Evolutionary conservation across 129 eudicot species (phyloP), one percentile per base, ranked within the genome.

Genomic region (Glebionis coronaria): DNA sequence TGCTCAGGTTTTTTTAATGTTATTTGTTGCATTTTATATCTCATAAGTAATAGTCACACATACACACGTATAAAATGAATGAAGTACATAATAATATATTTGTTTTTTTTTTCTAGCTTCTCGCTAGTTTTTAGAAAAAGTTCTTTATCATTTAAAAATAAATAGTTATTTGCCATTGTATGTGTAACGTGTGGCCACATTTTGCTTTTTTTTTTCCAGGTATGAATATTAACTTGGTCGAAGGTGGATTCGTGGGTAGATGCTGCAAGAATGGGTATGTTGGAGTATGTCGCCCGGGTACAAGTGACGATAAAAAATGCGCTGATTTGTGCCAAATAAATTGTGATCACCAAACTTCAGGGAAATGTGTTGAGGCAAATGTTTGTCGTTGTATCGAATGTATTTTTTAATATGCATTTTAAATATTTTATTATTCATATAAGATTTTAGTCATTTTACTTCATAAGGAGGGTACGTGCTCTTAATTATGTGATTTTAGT

Each of bases 341-440:
- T 58, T 58, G 44, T 31, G 20, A 58, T 21, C 63, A 58, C 16
- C 18, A 12, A 27, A 58, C 20, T 11, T 21, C 40, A 27, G 63
- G 63, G n/a, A 58, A 58, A 58, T 58, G 63, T 28, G 20, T 28
- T 58, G 10, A 58, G 35, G 42, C 42, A 35, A 58, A 58, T 58
- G 63, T 13, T 4, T 58, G 63, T 28, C 63, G 16, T 28, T 58
- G 63, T 31, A 27, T 23, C 16, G 63, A 58, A 27, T 58, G 44
- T 28, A 58, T 58, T 56, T 23, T 23, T 21, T 20, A 21, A 28
- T 56, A 10, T 16, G 2, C 5, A 19, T 27, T 21, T 56, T 20
- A 23, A 42, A 56, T 56, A 13, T 59, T 11, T 35, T 35, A 35
- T 5, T 35, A 35, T 6, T 35, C 2, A 35, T 35, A 35, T 4